Evolutionary conservation across 495 filamentous ascomycete species (phyloP).

Genomic region (Penicillium coprophilum): DNA sequence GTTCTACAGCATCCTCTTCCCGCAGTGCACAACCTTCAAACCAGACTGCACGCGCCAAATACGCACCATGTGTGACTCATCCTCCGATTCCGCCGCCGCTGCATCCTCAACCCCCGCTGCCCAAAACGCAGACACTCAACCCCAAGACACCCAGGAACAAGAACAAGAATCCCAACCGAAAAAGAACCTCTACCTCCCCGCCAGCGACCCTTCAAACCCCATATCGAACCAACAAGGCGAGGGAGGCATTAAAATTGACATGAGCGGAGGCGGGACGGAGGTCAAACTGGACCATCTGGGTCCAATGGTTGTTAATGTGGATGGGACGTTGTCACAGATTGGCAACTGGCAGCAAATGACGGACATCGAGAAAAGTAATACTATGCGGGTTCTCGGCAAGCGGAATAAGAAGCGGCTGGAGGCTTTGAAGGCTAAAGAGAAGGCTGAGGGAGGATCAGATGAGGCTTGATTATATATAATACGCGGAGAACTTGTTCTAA

Average conservation of each 20-base stretch:
- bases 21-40: constrained; percentile 21
- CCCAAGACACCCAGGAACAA: constrained; percentile 15
- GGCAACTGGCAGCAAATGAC: constrained; percentile 68
- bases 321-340: constrained; percentile 64
- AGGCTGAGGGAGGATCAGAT: constrained; percentile 7
- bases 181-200: constrained; percentile 30
- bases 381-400: constrained; percentile 60
- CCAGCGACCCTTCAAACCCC: constrained; percentile 21
- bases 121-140: neutral
- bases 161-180: constrained; percentile 14
- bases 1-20: constrained; percentile 27
- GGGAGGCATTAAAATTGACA: constrained; percentile 36
- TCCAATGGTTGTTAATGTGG: constrained; percentile 65
- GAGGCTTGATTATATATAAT: neutral
- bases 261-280: constrained; percentile 45
- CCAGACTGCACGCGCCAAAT: constrained; percentile 11
- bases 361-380: constrained; percentile 60
- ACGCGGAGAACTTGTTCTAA: neutral
- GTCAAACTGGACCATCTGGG: constrained; percentile 60
- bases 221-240: constrained; percentile 9
- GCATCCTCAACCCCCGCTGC: neutral
- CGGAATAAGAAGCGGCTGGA: constrained; percentile 61
- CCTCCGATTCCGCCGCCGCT: neutral
- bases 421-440: constrained; percentile 45
- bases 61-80: constrained; percentile 24